Evolutionary conservation across 164 flowering plant species (phyloP), one percentile per base, ranked within the genome.

Genomic region (Cinnamomum chago): DNA sequence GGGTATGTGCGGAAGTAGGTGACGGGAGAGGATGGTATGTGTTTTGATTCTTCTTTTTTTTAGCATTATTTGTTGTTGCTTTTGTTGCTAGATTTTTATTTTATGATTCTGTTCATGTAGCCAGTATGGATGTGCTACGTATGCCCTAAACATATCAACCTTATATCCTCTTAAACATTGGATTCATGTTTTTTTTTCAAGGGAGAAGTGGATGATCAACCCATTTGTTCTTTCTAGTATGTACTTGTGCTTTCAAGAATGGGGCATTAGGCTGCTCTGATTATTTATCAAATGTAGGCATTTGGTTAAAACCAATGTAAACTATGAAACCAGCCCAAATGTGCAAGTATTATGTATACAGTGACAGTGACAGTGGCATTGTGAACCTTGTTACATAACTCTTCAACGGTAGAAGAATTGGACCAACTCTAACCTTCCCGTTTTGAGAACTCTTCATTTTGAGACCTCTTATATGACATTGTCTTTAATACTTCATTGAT

Each of bases 11-110:
- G 17, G 67, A 23, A 64, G 28, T 3, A 13, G 3, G 27, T 64
- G 66, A 64, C 13, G 15, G 67, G 67, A 64, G 33, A 22, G 67
- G 67, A 64, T 64, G 67, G 67, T 64, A 64, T 64, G 14, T 23
- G 28, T 25, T 64, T 25, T 18, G 20, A 55, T 15, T 15, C 60
- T 55, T 14, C 60, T 30, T 18, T 55, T 55, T 17, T 1, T 55
- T 2, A 40, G 47, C 47, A 40, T 40, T 40, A 40, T 40, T 40
- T 40, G 47, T 9, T 40, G 47, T 40, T 40, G 11, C 1, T 40
- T 40, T 55, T 55, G 6, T 55, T 55, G 60, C 60, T 20, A 55
- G 17, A 5, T 55, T 55, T 15, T 40, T 40, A 55, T 55, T 55
- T 5, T 55, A 14, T 15, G n/a, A 15, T 55, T 14, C 5, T 52